Evolutionary conservation across 2,329 filamentous ascomycete genomes (phyloP).

Genomic region (Colletotrichum neosansevieriae): DNA sequence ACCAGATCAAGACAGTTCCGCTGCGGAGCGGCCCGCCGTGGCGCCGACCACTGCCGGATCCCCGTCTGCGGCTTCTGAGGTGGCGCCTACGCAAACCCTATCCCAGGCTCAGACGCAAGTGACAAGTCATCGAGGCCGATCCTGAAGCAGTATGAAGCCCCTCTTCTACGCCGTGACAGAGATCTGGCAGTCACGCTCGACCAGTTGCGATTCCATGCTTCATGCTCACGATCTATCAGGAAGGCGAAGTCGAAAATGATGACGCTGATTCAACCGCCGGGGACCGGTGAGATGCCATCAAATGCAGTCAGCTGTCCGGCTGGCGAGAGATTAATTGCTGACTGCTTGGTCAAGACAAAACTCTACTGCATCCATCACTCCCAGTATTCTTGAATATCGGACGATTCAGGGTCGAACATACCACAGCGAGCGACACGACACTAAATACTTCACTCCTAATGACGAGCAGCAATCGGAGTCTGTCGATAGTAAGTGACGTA

Average conservation of each 20-base stretch:
- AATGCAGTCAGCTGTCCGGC: no score
- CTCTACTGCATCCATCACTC: slow-evolving; percentile 46
- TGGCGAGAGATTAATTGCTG: background rate
- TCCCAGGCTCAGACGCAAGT: background rate
- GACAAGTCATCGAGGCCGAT: background rate
- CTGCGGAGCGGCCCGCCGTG: background rate
- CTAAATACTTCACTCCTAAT: slow-evolving; percentile 41
- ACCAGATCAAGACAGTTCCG: background rate
- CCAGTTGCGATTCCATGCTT: background rate
- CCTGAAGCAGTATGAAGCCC: background rate
- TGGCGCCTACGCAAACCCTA: background rate
- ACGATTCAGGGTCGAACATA: slow-evolving; percentile 47
- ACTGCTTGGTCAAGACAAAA: background rate
- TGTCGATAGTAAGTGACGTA: slow-evolving; percentile 35
- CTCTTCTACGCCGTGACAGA: background rate
- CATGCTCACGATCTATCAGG: background rate
- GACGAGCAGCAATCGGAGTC: slow-evolving; percentile 39
- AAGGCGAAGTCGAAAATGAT: background rate
- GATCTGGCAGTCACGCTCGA: background rate
- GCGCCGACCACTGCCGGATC: background rate
- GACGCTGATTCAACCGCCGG: slow-evolving; percentile 4
- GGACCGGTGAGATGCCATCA: background rate
- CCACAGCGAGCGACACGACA: slow-evolving; percentile 45
- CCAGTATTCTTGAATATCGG: slow-evolving; percentile 47
- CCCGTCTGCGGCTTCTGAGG: background rate